Evolutionary conservation across 2,329 filamentous ascomycete genomes (phyloP), one percentile per base, ranked within the genome.

Genomic region (Alternaria postmessia): DNA sequence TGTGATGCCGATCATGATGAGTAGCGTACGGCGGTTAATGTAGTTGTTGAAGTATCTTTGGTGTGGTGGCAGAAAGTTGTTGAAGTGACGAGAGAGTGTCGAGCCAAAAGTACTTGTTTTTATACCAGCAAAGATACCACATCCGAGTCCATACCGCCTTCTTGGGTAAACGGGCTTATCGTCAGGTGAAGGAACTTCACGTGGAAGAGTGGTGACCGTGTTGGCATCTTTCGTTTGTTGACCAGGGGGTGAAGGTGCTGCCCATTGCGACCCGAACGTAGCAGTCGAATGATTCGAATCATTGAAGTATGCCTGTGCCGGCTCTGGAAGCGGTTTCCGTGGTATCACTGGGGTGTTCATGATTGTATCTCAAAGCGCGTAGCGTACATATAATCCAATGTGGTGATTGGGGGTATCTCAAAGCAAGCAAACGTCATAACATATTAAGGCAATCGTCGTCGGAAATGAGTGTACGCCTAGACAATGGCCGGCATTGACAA

Each of bases 1-100:
- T 1, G 71, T 55, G 20, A 73, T 70, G 18, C 66, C 62, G 28
- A 81, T 55, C 7, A 69, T 69, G 16, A 80, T 69, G 36, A 82
- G 69, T 51, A 82, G 75, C 3, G 74, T 72, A 26, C 75, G 76
- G 49, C 80, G 74, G 59, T 71, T 77, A 22, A 57, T 47, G 54
- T 78, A 71, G 8, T 79, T 76, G 46, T 79, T 77, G 46, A 81
- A 55, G 54, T 81, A 82, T 41, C 67, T 73, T 55, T 67, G 76
- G 44, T 80, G 74, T 6, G 77, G 75, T 8, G 80, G 78, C 5
- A 81, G 58, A 9, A 77, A 46, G 36, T 68, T 68, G 63, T 81
- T 73, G 32, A 81, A 75, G 56, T 67, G 69, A 53, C 72, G 69
- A 28, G 69, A 64, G n/a, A 75, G 42, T 8, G 72, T 60, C 68